Conservation (phyloP, 441 rosid species). For the Kokia cookei region DNA sequence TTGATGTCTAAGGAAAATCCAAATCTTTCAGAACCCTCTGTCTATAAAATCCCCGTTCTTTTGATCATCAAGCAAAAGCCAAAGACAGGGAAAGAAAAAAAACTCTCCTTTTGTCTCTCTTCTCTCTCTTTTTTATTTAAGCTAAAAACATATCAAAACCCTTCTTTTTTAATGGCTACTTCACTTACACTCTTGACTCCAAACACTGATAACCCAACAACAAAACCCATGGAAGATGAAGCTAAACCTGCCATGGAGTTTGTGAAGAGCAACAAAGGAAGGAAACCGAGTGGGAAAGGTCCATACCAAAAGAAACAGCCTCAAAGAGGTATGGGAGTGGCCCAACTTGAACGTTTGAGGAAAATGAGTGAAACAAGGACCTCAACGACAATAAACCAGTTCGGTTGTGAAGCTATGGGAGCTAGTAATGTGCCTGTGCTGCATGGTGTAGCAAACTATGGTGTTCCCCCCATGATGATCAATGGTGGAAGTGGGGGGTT, state of each 20-base stretch:
- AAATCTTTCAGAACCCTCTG: neutral
- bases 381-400: slow-evolving; percentile 3
- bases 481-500: slow-evolving; percentile 18
- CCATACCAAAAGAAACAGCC: slow-evolving; percentile 37
- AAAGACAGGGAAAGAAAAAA: neutral
- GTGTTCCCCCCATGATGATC: slow-evolving; percentile 14
- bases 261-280: slow-evolving; percentile 20
- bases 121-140: neutral
- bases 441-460: slow-evolving; percentile 22
- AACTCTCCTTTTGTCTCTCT: slow-evolving; percentile 9
- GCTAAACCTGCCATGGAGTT: slow-evolving; percentile 8
- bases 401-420: neutral
- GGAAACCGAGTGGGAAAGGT: slow-evolving; percentile 24
- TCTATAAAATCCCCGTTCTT: neutral
- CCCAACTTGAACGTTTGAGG: slow-evolving; percentile 52
- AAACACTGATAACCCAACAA: slow-evolving; percentile 15
- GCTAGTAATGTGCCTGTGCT: slow-evolving; percentile 20
- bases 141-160: slow-evolving; percentile 8
- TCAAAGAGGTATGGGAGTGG: slow-evolving; percentile 79
- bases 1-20: neutral
- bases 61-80: neutral
- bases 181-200: slow-evolving; percentile 28
- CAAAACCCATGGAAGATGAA: slow-evolving; percentile 13
- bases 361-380: slow-evolving; percentile 11
- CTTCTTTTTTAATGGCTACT: slow-evolving; percentile 35